These are phyloP conservation scores for Pseudogymnoascus destructans DNA, from an alignment of 2,329 filamentous ascomycete genomes.

Conservation along the genomic window DNA sequence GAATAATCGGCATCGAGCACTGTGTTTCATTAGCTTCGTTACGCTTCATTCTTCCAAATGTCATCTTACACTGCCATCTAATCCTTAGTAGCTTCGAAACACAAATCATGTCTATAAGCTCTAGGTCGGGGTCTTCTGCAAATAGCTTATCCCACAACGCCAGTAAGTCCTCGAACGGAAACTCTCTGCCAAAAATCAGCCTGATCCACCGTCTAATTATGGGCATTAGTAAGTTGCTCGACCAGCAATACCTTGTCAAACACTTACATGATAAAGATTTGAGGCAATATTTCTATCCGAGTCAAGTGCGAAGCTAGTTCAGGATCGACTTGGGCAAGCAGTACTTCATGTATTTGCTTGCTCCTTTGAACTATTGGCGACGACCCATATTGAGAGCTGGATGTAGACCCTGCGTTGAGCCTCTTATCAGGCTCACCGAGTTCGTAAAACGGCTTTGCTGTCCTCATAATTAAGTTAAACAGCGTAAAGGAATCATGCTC, in stretches of 20 bases:
- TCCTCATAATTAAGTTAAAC: conserved; percentile 79
- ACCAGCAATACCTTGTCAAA: neutral
- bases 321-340: conserved; percentile 67
- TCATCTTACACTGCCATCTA: conserved; percentile 64
- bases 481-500: conserved; percentile 86
- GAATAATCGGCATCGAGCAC: conserved; percentile 84
- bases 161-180: conserved; percentile 73
- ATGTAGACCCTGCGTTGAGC: conserved; percentile 21
- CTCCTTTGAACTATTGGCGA: conserved; percentile 76
- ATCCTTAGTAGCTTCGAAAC: conserved; percentile 88
- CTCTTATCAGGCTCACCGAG: conserved; percentile 31
- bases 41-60: conserved; percentile 9
- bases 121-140: conserved; percentile 65
- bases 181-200: conserved; percentile 84
- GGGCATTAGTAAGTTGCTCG: conserved; percentile 8
- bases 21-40: conserved; percentile 27
- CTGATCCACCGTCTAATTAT: conserved; percentile 63
- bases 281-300: conserved; percentile 78
- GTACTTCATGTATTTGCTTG: conserved; percentile 72
- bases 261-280: conserved; percentile 83
- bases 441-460: conserved; percentile 76
- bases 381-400: conserved; percentile 26
- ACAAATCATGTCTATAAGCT: conserved; percentile 81
- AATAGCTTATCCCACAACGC: conserved; percentile 86
- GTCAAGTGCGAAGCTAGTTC: conserved; percentile 70